Evolutionary conservation across 768 basidiomycete species (phyloP).

Genomic region (Leccinum variicolor): DNA sequence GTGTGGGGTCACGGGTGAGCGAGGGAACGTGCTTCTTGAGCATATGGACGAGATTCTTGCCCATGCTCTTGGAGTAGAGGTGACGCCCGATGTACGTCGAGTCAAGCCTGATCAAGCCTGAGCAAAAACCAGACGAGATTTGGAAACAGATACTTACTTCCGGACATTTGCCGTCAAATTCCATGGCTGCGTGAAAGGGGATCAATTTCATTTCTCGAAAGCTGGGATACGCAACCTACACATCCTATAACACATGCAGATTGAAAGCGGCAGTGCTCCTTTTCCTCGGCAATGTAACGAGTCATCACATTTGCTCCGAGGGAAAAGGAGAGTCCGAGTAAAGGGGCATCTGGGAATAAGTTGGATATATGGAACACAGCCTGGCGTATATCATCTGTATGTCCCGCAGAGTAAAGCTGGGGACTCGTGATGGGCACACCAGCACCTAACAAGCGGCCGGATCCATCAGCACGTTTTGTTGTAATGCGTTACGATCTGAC

Average conservation of each 20-base stretch:
- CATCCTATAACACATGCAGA: conserved; percentile 72
- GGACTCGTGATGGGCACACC: conserved; percentile 79
- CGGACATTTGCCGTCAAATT: conserved; percentile 36
- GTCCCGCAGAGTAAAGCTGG: conserved; percentile 83
- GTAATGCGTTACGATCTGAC: conserved; percentile 27
- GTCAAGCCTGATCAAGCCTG: conserved; percentile 43
- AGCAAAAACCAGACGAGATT: conserved; percentile 6
- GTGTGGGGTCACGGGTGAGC: conserved; percentile 50
- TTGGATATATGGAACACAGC: conserved; percentile 74
- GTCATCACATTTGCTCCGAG: conserved; percentile 91
- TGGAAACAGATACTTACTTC: conserved; percentile 26
- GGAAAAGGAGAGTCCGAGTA: conserved; percentile 89
- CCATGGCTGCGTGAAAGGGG: conserved; percentile 43
- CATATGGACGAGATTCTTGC: conserved; percentile 61
- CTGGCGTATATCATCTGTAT: conserved; percentile 86
- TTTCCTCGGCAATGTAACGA: conserved; percentile 85
- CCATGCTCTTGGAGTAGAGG: conserved; percentile 80
- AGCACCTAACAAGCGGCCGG: conserved; percentile 53
- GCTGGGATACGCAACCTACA: conserved; percentile 43
- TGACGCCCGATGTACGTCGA: conserved; percentile 53
- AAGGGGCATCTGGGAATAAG: conserved; percentile 72
- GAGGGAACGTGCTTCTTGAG: conserved; percentile 48
- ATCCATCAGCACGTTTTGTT: conserved; percentile 15
- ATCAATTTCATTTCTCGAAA: conserved; percentile 9
- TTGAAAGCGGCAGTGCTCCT: conserved; percentile 53